These are phyloP conservation scores for Trichoderma sp. DNA, from an alignment of 2,329 filamentous ascomycete species.

Conservation along the genomic window DNA sequence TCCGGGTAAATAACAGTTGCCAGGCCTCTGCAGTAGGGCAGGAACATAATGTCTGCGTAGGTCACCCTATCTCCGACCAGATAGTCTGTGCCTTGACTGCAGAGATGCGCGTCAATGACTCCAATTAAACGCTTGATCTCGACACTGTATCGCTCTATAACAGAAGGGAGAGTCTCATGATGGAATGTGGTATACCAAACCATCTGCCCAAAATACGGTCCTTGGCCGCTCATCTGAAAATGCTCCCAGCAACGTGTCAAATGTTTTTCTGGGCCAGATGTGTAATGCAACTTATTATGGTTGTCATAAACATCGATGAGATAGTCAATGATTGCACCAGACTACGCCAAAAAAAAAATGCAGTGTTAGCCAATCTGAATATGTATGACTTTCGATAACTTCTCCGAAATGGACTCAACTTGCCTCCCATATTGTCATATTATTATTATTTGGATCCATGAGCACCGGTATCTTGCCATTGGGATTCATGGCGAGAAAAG, in stretches of 20 bases:
- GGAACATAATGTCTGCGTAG: not conserved
- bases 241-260: constrained; percentile 4
- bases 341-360: not conserved
- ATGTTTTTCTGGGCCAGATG: not conserved
- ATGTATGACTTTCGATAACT: not conserved
- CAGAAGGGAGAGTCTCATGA: not conserved
- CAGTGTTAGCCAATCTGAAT: not conserved
- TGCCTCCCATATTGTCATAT: not conserved
- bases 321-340: not conserved
- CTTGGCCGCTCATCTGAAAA: constrained; percentile 5
- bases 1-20: no score
- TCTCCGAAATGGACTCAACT: no score
- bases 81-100: not conserved
- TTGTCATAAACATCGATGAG: not conserved
- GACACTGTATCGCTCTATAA: not conserved
- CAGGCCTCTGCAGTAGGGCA: no score
- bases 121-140: not conserved
- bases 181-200: constrained; percentile 3
- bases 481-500: not conserved
- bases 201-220: constrained; percentile 4
- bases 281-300: not conserved
- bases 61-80: not conserved
- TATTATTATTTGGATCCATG: not conserved
- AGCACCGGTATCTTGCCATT: not conserved
- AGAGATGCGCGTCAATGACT: not conserved